These are phyloP conservation scores for Oldenlandia corymbosa DNA, from an alignment of 257 asterid genomes.

Conservation along the genomic window DNA sequence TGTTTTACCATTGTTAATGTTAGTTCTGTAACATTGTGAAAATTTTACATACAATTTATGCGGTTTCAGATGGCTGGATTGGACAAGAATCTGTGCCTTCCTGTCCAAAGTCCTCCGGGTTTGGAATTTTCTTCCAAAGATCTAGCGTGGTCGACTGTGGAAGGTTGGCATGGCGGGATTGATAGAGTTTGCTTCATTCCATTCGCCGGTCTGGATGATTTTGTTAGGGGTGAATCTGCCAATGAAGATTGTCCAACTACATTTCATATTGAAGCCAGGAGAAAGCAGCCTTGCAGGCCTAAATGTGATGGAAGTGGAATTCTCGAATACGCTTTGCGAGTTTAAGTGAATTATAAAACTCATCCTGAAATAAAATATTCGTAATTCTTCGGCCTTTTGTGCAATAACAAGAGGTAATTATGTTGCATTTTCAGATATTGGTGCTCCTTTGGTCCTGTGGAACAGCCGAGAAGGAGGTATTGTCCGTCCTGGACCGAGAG, in stretches of 20 bases:
- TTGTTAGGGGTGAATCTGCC: conserved; percentile 85
- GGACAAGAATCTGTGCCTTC: conserved; percentile 90
- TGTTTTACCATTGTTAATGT: too few species aligned
- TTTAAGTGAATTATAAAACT: neutral
- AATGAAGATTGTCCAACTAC: conserved; percentile 83
- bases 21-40: too few species aligned
- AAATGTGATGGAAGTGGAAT: conserved; percentile 98
- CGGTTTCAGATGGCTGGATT: conserved; percentile 94
- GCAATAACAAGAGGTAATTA: conserved; percentile 7
- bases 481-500: conserved; percentile 96
- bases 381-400: neutral
- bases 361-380: too few species aligned
- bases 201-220: conserved; percentile 79
- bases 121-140: conserved; percentile 76
- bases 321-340: conserved; percentile 80
- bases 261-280: conserved; percentile 91
- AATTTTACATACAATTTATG: too few species aligned
- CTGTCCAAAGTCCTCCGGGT: conserved; percentile 85
- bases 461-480: conserved; percentile 81
- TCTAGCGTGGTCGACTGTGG: conserved; percentile 91
- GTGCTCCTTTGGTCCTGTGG: conserved; percentile 99
- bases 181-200: conserved; percentile 85
- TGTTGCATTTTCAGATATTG: conserved; percentile 57
- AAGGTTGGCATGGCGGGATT: conserved; percentile 85
- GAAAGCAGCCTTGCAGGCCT: conserved; percentile 70